Percentiles rank a stretch among this genome's conserved stretches.
These are phyloP conservation scores for Theobroma cacao DNA, from an alignment of 345 rosid species.

Conservation along the genomic window DNA sequence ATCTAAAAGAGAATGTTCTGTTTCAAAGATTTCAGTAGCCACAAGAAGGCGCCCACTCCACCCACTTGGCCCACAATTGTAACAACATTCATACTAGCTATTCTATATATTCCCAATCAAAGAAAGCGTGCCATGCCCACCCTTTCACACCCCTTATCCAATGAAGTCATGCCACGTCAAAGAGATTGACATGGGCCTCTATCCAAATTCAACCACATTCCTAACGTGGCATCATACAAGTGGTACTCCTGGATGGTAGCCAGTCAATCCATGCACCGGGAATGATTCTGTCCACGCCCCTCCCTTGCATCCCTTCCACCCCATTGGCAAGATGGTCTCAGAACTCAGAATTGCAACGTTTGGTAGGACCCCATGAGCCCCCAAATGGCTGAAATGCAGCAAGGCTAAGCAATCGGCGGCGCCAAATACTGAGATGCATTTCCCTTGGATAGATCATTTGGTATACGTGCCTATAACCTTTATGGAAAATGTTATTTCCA, in stretches of 20 bases:
- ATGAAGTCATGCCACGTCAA: not conserved
- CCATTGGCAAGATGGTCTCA: not conserved
- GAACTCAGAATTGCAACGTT: not conserved
- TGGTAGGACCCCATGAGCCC: not conserved
- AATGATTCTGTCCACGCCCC: not conserved
- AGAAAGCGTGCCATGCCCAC: not conserved
- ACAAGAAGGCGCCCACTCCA: not conserved
- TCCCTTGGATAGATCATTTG: not conserved
- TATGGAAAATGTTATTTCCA: not conserved
- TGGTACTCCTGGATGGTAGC: constrained; percentile 4
- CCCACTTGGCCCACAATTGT: not conserved
- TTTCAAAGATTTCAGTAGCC: not conserved
- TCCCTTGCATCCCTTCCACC: not conserved
- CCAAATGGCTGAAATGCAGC: not conserved
- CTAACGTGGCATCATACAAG: not conserved
- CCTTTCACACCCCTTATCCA: not conserved
- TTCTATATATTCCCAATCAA: not conserved
- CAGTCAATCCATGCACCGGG: not conserved
- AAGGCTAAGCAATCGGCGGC: not conserved
- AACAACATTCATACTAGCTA: not conserved
- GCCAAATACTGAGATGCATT: not conserved
- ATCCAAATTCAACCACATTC: not conserved
- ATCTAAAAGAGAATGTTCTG: constrained; percentile 6
- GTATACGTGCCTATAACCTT: not conserved
- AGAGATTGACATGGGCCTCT: not conserved